These are phyloP conservation scores for Nitzschia palea DNA, from an alignment of 108 stramenopile genomes.

Conservation along the genomic window DNA sequence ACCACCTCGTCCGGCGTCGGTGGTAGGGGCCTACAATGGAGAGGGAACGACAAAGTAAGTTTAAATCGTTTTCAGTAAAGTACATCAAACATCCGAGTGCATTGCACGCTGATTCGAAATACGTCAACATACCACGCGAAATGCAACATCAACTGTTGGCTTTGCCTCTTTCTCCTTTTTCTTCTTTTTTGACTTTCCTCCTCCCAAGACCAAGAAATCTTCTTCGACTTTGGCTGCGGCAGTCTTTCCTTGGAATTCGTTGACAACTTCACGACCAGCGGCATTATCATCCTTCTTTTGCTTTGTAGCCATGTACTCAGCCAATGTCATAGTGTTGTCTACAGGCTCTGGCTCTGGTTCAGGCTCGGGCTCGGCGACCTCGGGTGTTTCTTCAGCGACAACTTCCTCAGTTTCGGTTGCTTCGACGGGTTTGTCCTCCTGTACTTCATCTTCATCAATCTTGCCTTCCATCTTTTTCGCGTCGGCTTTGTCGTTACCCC, in stretches of 20 bases:
- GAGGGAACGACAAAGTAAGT: background rate
- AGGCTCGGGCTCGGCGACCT: constrained; percentile 6
- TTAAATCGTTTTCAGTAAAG: background rate
- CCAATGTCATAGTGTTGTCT: constrained; percentile 83
- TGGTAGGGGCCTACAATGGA: background rate
- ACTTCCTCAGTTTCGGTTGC: constrained; percentile 26
- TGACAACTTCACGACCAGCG: constrained; percentile 59
- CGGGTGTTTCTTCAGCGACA: constrained; percentile 25
- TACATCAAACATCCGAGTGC: background rate
- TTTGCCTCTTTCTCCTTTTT: constrained; percentile 62
- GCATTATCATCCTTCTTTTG: constrained; percentile 40
- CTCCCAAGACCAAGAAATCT: constrained; percentile 83
- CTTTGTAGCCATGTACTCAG: constrained; percentile 84
- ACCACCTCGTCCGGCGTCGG: background rate
- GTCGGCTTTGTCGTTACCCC: constrained; percentile 85
- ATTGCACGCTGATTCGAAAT: background rate
- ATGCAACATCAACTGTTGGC: constrained; percentile 70
- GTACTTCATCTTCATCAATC: constrained; percentile 48
- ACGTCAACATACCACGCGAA: constrained; percentile 56
- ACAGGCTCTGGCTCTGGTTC: constrained; percentile 69
- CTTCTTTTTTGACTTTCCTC: constrained; percentile 64
- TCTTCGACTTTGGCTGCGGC: constrained; percentile 48
- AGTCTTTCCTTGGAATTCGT: constrained; percentile 55
- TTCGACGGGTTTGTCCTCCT: constrained; percentile 30
- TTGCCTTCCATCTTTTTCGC: constrained; percentile 75